phyloP scores from a whole-genome alignment of 2,329 filamentous ascomycete species.

The Lecanoromycetidae sp. region DNA sequence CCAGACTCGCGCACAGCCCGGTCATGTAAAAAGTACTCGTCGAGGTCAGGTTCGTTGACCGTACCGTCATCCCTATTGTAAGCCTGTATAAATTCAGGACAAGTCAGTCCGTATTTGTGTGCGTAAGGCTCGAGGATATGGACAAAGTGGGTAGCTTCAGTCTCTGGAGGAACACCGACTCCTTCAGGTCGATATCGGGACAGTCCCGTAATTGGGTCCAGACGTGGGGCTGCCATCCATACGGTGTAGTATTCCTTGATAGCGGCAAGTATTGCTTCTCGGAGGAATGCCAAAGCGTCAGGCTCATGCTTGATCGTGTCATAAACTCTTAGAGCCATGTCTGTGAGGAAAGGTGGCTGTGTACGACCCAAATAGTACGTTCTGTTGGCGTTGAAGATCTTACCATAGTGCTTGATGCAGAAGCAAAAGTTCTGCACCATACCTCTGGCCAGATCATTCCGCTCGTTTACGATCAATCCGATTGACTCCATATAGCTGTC shows the following conservation, averaged over 20 bases:
- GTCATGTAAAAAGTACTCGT: constrained; percentile 93
- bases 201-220: constrained; percentile 65
- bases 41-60: constrained; percentile 72
- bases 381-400: constrained; percentile 92
- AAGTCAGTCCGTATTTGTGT: constrained; percentile 69
- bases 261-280: constrained; percentile 69
- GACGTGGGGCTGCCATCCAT: constrained; percentile 67
- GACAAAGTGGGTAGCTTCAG: constrained; percentile 74
- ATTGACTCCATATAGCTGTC: constrained; percentile 98
- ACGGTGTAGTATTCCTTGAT: constrained; percentile 95
- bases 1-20: constrained; percentile 92
- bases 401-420: constrained; percentile 95
- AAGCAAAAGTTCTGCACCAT: constrained; percentile 98
- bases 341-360: constrained; percentile 91
- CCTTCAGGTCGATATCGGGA: constrained; percentile 78
- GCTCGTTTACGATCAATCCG: constrained; percentile 56
- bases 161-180: constrained; percentile 78
- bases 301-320: constrained; percentile 84
- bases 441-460: constrained; percentile 61
- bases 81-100: constrained; percentile 71
- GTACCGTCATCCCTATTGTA: constrained; percentile 59
- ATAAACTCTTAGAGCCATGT: constrained; percentile 91
- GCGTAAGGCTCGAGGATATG: constrained; percentile 73
- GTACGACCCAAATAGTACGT: constrained; percentile 92
- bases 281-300: constrained; percentile 67